Evolutionary conservation across 257 asterid species (phyloP).

Genomic region (Ilex aquifolium): DNA sequence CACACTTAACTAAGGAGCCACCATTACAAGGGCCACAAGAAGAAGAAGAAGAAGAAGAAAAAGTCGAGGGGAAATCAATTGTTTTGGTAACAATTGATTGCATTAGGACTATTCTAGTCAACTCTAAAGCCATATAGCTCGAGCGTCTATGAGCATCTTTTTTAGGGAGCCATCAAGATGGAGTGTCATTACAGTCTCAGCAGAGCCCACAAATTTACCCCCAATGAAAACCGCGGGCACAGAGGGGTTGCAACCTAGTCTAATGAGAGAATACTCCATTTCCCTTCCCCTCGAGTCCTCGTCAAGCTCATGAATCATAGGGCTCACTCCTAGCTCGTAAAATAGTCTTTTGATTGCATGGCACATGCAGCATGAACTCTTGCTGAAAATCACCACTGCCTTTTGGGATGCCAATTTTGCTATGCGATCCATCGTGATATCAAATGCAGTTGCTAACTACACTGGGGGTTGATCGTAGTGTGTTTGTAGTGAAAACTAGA

Average conservation of each 20-base stretch:
- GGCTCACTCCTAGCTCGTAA: slow-evolving; percentile 78
- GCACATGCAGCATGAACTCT: slow-evolving; percentile 84
- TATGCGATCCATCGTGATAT: slow-evolving; percentile 40
- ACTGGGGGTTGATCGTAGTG: too few relatives aligned
- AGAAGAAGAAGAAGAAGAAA: too few relatives aligned
- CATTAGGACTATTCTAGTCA: too few relatives aligned
- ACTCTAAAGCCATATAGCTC: slow-evolving; percentile 67
- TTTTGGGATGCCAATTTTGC: slow-evolving; percentile 48
- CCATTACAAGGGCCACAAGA: too few relatives aligned
- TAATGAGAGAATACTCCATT: slow-evolving; percentile 46
- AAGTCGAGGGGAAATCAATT: too few relatives aligned
- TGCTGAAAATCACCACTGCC: slow-evolving; percentile 77
- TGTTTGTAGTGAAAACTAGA: too few relatives aligned
- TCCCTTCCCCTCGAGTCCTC: slow-evolving; percentile 42
- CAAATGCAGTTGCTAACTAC: too few relatives aligned
- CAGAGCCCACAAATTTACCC: slow-evolving; percentile 50
- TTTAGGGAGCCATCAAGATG: slow-evolving; percentile 60
- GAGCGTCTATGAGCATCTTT: slow-evolving; percentile 66
- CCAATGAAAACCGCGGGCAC: slow-evolving; percentile 68
- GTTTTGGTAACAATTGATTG: too few relatives aligned
- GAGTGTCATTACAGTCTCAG: slow-evolving; percentile 44
- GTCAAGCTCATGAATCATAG: slow-evolving; percentile 59
- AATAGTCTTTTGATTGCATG: slow-evolving; percentile 72
- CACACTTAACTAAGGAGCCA: too few relatives aligned
- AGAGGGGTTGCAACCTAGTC: slow-evolving; percentile 53